A percentile compares a stretch with the other conserved stretches of the same genome.
These are phyloP conservation scores for Tulasnella sp. DNA, from an alignment of 768 basidiomycete genomes.

Conservation along the genomic window DNA sequence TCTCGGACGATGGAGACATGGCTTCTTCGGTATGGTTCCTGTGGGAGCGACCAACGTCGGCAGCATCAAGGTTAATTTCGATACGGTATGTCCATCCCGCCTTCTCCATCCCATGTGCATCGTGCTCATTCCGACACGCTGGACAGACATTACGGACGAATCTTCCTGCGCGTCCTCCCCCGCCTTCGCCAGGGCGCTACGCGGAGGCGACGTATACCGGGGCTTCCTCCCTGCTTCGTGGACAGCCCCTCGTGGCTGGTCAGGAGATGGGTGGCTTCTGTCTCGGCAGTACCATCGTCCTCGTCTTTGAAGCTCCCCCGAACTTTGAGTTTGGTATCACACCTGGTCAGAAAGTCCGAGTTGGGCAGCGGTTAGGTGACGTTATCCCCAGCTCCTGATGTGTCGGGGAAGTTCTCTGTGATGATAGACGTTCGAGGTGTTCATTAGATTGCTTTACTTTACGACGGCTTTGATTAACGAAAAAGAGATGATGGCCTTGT, in stretches of 20 bases:
- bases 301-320: constrained; percentile 89
- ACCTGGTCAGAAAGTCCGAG: constrained; percentile 70
- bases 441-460: too few species aligned
- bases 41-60: constrained; percentile 99
- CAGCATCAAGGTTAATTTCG: constrained; percentile 91
- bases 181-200: constrained; percentile 71
- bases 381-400: too few species aligned
- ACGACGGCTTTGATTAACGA: too few species aligned
- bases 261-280: constrained; percentile 98
- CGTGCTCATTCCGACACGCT: background rate
- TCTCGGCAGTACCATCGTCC: constrained; percentile 87
- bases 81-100: constrained; percentile 40
- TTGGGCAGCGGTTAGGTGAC: constrained; percentile 73
- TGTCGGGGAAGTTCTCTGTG: too few species aligned
- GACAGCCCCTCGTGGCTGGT: constrained; percentile 75
- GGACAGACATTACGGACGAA: constrained; percentile 76
- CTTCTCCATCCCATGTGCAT: background rate
- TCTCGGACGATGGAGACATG: constrained; percentile 86
- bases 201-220: constrained; percentile 82
- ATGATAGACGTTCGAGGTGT: too few species aligned
- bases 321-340: constrained; percentile 54
- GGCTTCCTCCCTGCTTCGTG: constrained; percentile 70
- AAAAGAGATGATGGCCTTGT: background rate
- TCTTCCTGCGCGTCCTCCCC: constrained; percentile 46
- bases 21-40: constrained; percentile 95